Evolutionary conservation across 805 yeast genomes (phyloP), one percentile per base, ranked within the genome.

Genomic region (Millerozyma acaciae): DNA sequence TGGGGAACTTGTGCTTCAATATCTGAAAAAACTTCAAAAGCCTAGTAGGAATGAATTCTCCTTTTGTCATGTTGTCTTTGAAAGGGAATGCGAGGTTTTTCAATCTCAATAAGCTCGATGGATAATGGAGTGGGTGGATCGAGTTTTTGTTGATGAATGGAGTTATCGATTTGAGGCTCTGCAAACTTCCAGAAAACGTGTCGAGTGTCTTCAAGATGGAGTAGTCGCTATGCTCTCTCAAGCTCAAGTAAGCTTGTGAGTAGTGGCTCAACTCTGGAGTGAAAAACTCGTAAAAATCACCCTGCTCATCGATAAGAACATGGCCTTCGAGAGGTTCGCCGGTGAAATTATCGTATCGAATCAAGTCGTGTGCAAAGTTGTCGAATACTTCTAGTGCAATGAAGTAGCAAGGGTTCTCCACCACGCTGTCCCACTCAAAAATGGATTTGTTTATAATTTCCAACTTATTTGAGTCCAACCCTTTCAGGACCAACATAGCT

Each of bases 381-480:
- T 86, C 95, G 53, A 87, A 76, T 6, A 86, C 93, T 49, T 87
- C 95, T 35, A 84, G 58, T 0, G 90, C 94, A 30, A 86, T 66
- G 43, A 86, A 79, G 50, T 76, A 85, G 44, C 93, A 83, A 1
- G 85, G 87, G 25, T 79, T 79, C 4, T 61, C 55, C 5, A 79
- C 80, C 2, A 55, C 50, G 17, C 66, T 62, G 30, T 73, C 63
- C 95, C 95, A 86, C 15, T 80, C 80, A 44, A 86, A 75, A 4
- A 86, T 78, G 20, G 93, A 84, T 49, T 78, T 71, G 58, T 85
- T 84, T 50, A 82, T 75, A 38, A 86, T 69, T 40, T 72, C 74
- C 16, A 84, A 75, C 44, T 76, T 78, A 26, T 59, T 63, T 5
- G 62, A 51, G 49, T 83, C 90, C 25, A 76, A 68, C 2, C 65